phyloP scores from a whole-genome alignment of 306 rosid genomes.

The Crotalaria pallida region DNA sequence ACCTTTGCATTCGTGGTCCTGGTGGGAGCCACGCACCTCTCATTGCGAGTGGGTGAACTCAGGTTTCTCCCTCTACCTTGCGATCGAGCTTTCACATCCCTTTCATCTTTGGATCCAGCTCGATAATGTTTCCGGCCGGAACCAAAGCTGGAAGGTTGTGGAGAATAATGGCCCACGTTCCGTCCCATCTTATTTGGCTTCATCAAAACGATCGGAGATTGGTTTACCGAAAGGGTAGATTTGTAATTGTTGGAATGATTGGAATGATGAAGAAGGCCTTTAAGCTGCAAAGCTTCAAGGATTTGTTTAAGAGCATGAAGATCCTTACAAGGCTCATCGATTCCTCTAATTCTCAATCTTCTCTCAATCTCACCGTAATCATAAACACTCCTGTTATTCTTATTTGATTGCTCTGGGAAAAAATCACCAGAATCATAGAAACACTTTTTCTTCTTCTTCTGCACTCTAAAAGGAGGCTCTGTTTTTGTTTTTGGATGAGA shows the following conservation, averaged over 20 bases:
- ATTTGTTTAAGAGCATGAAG: conserved; percentile 50
- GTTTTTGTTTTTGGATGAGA: neutral
- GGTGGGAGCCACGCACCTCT: conserved; percentile 35
- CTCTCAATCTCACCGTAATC: conserved; percentile 49
- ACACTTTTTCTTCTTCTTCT: conserved; percentile 11
- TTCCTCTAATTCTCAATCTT: conserved; percentile 59
- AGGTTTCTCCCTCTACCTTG: conserved; percentile 27
- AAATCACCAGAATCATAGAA: conserved; percentile 51
- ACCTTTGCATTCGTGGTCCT: conserved; percentile 17
- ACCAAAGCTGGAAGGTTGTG: conserved; percentile 26
- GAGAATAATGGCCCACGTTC: conserved; percentile 40
- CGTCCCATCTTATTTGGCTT: conserved; percentile 33
- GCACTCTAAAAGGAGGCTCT: neutral
- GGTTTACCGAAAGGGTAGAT: conserved; percentile 13
- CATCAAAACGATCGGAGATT: conserved; percentile 50
- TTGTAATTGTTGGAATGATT: neutral
- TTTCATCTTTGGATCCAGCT: no score
- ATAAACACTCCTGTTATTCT: conserved; percentile 8
- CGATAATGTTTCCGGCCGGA: conserved; percentile 6
- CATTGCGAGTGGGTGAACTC: conserved; percentile 32
- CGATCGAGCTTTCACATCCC: neutral
- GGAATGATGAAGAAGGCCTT: conserved; percentile 62
- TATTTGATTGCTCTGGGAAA: conserved; percentile 49
- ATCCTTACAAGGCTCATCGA: conserved; percentile 49
- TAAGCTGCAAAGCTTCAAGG: conserved; percentile 62